phyloP scores from a whole-genome alignment of 768 basidiomycete genomes.

The Pulveroboletus sp. region DNA sequence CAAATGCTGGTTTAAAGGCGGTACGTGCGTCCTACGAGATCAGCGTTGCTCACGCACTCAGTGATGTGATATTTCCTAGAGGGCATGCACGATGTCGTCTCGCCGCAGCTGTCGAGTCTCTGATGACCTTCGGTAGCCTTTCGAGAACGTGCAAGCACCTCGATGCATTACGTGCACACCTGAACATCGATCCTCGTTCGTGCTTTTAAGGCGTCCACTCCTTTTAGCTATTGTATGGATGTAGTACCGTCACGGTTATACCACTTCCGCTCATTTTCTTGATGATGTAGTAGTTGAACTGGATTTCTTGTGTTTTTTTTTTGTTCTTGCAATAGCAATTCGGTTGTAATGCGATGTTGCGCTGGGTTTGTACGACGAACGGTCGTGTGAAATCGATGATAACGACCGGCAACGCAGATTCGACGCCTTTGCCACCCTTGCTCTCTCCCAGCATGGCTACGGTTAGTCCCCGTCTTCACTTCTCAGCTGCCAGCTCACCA shows the following conservation, averaged over 20 bases:
- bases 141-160: not conserved
- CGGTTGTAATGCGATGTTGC: not conserved
- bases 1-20: constrained; percentile 85
- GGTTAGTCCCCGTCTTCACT: constrained; percentile 33
- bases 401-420: constrained; percentile 18
- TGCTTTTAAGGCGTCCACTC: constrained; percentile 25
- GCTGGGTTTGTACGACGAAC: constrained; percentile 18
- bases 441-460: constrained; percentile 44
- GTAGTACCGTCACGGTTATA: constrained; percentile 24
- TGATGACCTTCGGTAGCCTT: constrained; percentile 18
- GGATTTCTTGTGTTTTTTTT: constrained; percentile 14
- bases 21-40: constrained; percentile 28
- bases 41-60: constrained; percentile 1
- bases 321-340: constrained; percentile 25
- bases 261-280: constrained; percentile 28
- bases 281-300: constrained; percentile 22
- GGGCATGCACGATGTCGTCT: constrained; percentile 36
- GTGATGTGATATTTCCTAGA: constrained; percentile 21
- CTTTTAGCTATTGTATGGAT: constrained; percentile 16
- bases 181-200: constrained; percentile 9
- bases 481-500: not conserved
- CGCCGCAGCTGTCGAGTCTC: constrained; percentile 12
- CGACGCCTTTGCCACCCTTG: constrained; percentile 13
- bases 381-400: constrained; percentile 63
- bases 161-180: not conserved